Evolutionary conservation across 2,329 filamentous ascomycete genomes (phyloP).

Genomic region (Furcasterigmium sp.): DNA sequence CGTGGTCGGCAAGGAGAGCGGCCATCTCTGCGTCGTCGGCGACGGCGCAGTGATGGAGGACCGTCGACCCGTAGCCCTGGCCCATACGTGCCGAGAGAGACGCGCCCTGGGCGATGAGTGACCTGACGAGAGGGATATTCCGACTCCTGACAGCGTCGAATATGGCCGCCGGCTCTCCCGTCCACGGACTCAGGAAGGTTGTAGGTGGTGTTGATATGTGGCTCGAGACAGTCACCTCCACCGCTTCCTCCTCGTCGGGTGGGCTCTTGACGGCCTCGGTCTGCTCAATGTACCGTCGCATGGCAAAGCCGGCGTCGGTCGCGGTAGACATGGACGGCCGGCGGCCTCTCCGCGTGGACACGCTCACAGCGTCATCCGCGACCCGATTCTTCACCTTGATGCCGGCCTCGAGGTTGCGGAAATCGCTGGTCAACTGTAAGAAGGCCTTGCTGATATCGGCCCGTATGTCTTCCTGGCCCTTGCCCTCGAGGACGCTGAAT

Average conservation of each 20-base stretch:
- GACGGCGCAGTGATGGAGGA: slow-evolving; percentile 2
- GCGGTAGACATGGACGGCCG: not conserved
- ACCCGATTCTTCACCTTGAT: not conserved
- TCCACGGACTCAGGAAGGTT: not conserved
- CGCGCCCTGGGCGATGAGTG: not conserved
- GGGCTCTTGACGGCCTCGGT: too few species aligned
- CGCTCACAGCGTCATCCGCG: slow-evolving; percentile 1
- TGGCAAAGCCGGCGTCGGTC: not conserved
- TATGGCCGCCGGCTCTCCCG: not conserved
- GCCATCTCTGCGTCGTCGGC: not conserved
- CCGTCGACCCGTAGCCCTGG: slow-evolving; percentile 1
- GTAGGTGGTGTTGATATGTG: too few species aligned
- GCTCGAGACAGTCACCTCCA: too few species aligned
- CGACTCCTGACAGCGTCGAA: not conserved
- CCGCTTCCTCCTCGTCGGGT: too few species aligned
- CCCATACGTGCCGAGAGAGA: not conserved
- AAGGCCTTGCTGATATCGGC: slow-evolving; percentile 1
- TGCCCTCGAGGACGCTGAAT: slow-evolving; percentile 2
- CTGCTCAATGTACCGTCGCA: not conserved
- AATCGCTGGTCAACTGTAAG: not conserved
- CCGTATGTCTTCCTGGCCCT: slow-evolving; percentile 2
- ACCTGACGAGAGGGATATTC: not conserved
- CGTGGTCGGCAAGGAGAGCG: not conserved
- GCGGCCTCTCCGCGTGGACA: not conserved
- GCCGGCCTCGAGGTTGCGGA: slow-evolving; percentile 1